A percentile compares a stretch with the other conserved stretches of the same genome.
Conservation (phyloP, 2,329 filamentous ascomycete species). For the Aspergillus quadricinctus region DNA sequence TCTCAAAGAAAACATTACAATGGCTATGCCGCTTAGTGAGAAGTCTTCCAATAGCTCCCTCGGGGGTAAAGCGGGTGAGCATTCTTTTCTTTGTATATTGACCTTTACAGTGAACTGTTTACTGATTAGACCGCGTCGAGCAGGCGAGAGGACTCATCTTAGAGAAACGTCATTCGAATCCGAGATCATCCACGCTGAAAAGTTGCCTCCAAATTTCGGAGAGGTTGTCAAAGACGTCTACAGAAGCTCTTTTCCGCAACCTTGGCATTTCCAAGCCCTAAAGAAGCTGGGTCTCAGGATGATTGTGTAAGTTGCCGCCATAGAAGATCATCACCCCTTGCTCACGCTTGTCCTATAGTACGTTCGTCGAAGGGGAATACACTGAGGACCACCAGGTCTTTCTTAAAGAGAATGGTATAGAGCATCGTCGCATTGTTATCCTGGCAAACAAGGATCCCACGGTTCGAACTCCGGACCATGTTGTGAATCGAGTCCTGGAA, state of each 20-base stretch:
- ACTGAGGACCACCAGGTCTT: conserved; percentile 54
- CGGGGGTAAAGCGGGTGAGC: conserved; percentile 8
- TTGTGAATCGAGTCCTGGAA: conserved; percentile 67
- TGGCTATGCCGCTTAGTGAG: conserved; percentile 13
- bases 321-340: not conserved
- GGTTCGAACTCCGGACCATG: conserved; percentile 59
- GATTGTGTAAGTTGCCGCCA: conserved; percentile 59
- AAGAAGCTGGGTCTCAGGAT: conserved; percentile 67
- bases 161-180: conserved; percentile 26
- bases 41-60: conserved; percentile 14
- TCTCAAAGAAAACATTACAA: conserved; percentile 3
- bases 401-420: conserved; percentile 62
- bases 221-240: conserved; percentile 70
- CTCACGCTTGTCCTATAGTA: conserved; percentile 38
- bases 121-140: not conserved
- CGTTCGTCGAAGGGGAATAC: conserved; percentile 59
- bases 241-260: conserved; percentile 73
- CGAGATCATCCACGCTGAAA: conserved; percentile 9
- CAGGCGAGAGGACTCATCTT: conserved; percentile 20
- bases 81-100: not conserved
- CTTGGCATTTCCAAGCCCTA: conserved; percentile 67
- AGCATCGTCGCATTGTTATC: conserved; percentile 71
- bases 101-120: not conserved
- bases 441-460: conserved; percentile 77
- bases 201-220: conserved; percentile 68